phyloP scores from a whole-genome alignment of 345 rosid species.

The Brassica napus region DNA sequence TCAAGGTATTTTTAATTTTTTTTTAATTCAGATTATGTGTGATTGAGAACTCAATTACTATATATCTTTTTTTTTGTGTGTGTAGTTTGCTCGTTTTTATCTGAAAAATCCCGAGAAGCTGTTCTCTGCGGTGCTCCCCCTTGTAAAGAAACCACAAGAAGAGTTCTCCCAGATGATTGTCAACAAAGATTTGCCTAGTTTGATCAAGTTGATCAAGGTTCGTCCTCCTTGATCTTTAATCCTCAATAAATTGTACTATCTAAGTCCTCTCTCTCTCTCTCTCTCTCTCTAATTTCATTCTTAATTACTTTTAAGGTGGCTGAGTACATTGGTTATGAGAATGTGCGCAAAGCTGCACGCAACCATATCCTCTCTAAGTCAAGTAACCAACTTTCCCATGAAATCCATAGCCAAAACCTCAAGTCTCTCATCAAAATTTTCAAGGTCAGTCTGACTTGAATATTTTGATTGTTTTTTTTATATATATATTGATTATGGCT shows the following conservation, averaged over 20 bases:
- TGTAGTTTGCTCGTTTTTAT: not conserved
- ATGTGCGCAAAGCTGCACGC: not conserved
- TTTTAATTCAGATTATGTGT: not conserved
- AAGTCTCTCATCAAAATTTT: not conserved
- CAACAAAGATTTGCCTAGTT: not conserved
- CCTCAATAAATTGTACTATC: not conserved
- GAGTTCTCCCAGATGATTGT: not conserved
- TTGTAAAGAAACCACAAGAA: not conserved
- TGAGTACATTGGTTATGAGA: not conserved
- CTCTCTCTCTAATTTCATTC: not conserved
- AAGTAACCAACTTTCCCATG: not conserved
- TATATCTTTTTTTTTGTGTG: not conserved
- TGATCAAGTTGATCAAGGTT: not conserved
- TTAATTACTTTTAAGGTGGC: not conserved
- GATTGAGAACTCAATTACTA: not conserved
- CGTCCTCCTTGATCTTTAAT: not conserved
- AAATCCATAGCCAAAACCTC: not conserved
- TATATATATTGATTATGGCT: not conserved
- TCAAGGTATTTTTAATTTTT: not conserved
- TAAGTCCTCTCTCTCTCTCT: not conserved
- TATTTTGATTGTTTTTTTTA: not conserved
- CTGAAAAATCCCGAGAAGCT: not conserved
- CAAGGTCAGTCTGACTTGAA: not conserved
- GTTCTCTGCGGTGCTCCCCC: not conserved
- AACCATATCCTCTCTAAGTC: not conserved